Percentiles rank a stretch among this genome's conserved stretches.
phyloP scores from a whole-genome alignment of 2,329 filamentous ascomycete genomes.

The Claviceps cyperi region DNA sequence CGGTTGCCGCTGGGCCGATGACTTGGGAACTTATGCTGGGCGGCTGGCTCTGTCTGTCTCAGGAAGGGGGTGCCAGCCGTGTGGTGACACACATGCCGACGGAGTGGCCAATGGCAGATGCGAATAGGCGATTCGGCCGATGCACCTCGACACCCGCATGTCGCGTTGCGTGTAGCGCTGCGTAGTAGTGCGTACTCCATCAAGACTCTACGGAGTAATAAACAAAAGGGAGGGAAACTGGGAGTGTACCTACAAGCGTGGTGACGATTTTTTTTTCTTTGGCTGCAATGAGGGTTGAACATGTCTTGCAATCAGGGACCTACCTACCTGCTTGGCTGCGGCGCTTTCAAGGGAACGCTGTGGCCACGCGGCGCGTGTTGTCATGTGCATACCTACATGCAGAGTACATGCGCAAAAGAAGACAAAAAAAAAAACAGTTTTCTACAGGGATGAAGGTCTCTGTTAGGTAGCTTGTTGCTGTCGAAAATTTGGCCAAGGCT shows the following conservation, averaged over 20 bases:
- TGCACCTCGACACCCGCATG: too few species aligned
- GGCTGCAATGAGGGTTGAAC: neutral
- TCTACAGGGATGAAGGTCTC: neutral
- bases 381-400: neutral
- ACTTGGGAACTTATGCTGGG: too few species aligned
- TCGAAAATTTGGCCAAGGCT: neutral
- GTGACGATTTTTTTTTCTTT: neutral
- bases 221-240: neutral
- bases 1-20: too few species aligned
- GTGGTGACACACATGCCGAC: neutral
- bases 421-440: neutral
- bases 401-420: neutral
- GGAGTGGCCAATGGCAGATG: neutral
- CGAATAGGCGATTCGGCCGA: conserved; percentile 3
- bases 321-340: neutral
- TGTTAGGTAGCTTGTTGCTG: neutral
- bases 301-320: neutral
- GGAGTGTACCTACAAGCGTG: neutral
- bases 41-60: too few species aligned
- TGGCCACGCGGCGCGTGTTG: neutral
- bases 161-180: neutral
- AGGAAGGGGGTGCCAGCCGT: neutral
- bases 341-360: neutral
- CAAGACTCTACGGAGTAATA: neutral
- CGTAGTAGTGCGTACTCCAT: too few species aligned